A percentile compares a stretch with the other conserved stretches of the same genome.
Conservation (phyloP, 2,329 filamentous ascomycete genomes). For the Leptographium procerum region DNA sequence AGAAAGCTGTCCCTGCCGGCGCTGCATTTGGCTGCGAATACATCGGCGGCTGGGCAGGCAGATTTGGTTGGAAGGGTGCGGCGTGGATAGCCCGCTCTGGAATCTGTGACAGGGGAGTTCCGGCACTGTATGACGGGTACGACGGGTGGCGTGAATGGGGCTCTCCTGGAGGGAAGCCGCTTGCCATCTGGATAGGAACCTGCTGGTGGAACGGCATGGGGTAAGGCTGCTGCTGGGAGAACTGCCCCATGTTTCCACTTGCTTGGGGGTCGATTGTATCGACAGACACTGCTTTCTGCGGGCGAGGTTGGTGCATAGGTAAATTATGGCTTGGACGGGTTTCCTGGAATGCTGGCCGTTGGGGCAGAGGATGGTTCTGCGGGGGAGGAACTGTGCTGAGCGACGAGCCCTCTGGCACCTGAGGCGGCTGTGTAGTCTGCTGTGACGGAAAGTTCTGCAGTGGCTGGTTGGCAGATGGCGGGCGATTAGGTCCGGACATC, state of each 20-base stretch:
- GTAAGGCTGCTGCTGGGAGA: conserved; percentile 2
- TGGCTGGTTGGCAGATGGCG: background rate
- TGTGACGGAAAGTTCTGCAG: background rate
- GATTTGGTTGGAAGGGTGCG: conserved; percentile 72
- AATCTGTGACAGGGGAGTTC: conserved; percentile 81
- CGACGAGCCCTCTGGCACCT: conserved; percentile 19
- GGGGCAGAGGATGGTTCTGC: conserved; percentile 46
- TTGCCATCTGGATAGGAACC: conserved; percentile 63
- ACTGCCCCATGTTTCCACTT: conserved; percentile 16
- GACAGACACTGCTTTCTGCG: conserved; percentile 88
- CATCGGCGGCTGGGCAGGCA: conserved; percentile 12
- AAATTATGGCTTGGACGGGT: conserved; percentile 37
- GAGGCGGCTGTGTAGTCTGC: background rate
- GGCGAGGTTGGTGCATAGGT: conserved; percentile 87
- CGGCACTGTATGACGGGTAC: conserved; percentile 59
- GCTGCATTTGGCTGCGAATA: conserved; percentile 40
- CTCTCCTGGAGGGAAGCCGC: conserved; percentile 33
- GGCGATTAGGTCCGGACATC: conserved; percentile 4
- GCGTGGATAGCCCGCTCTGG: conserved; percentile 88
- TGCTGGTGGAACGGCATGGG: conserved; percentile 69
- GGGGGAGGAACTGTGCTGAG: conserved; percentile 44
- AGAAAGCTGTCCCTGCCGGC: conserved; percentile 27
- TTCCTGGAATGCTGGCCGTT: conserved; percentile 47
- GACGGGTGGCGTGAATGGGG: conserved; percentile 56
- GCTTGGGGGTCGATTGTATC: conserved; percentile 83